Evolutionary conservation across 2,329 filamentous ascomycete genomes (phyloP).

Genomic region (Arachnomyces sp.): DNA sequence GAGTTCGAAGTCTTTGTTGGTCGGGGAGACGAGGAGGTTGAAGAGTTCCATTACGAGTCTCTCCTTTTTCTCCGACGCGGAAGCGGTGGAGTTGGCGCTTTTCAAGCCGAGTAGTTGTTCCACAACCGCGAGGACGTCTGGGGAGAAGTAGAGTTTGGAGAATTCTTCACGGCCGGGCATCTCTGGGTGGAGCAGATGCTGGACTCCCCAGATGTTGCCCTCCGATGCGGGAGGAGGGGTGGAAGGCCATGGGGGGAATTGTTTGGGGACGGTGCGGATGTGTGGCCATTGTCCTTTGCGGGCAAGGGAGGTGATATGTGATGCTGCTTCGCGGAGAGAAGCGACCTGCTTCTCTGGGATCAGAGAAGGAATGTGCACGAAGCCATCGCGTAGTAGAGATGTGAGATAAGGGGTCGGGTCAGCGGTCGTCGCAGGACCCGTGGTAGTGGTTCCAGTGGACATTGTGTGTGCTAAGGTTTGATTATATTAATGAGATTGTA

Average conservation of each 20-base stretch:
- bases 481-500: no score
- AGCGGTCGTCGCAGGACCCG: not conserved
- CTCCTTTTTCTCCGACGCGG: conserved; percentile 42
- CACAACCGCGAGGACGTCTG: conserved; percentile 55
- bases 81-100: conserved; percentile 14
- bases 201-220: conserved; percentile 79
- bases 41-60: conserved; percentile 79
- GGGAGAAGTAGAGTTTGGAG: conserved; percentile 63
- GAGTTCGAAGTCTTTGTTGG: conserved; percentile 60
- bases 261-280: conserved; percentile 77
- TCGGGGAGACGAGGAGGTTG: conserved; percentile 72
- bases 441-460: no score
- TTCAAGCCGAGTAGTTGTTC: conserved; percentile 52
- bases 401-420: conserved; percentile 36
- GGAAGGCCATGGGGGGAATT: conserved; percentile 80
- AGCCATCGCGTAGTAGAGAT: conserved; percentile 63
- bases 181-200: conserved; percentile 71
- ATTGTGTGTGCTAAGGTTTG: no score
- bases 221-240: conserved; percentile 39
- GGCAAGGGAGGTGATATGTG: conserved; percentile 52
- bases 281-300: conserved; percentile 69
- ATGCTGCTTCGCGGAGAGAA: conserved; percentile 53
- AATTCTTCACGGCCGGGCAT: conserved; percentile 58
- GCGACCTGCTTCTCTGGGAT: conserved; percentile 51
- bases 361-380: conserved; percentile 62